Conservation (phyloP, 257 asterid genomes). For the Rhazya stricta region DNA sequence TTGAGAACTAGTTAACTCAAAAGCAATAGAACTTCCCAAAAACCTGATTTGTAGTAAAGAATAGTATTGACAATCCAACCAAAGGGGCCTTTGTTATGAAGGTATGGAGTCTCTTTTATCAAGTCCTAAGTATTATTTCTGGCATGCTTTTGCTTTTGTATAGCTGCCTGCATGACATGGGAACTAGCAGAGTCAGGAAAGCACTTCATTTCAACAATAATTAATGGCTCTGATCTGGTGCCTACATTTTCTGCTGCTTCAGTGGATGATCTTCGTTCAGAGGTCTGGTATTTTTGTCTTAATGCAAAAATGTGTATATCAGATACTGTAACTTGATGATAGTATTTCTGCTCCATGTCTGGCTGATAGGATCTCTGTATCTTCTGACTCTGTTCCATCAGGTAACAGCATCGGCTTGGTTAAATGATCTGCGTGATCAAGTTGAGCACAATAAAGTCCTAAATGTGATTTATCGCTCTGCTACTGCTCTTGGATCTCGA, state of each 20-base stretch:
- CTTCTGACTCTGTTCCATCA: conserved; percentile 20
- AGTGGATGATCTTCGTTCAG: conserved; percentile 74
- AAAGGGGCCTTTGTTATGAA: neutral
- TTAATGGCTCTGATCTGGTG: conserved; percentile 84
- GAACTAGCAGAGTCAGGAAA: conserved; percentile 86
- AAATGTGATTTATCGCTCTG: conserved; percentile 69
- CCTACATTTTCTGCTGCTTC: conserved; percentile 82
- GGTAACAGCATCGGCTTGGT: conserved; percentile 91
- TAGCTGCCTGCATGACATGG: conserved; percentile 91
- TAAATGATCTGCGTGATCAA: conserved; percentile 82
- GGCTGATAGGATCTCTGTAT: conserved; percentile 10
- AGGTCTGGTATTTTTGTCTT: conserved; percentile 40
- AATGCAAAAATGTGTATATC: neutral
- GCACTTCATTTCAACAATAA: conserved; percentile 64
- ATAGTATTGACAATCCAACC: neutral
- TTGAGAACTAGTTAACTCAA: neutral
- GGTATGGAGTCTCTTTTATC: neutral
- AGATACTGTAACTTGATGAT: neutral
- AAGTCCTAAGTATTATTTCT: neutral
- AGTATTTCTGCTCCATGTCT: neutral
- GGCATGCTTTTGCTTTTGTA: conserved; percentile 4
- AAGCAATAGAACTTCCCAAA: neutral
- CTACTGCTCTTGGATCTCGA: conserved; percentile 81
- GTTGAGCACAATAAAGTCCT: conserved; percentile 66
- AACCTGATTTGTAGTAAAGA: neutral